A percentile compares a stretch with the other conserved stretches of the same genome.
Evolutionary conservation across 2,329 filamentous ascomycete genomes (phyloP).

Genomic region (Cladosporium sp.): DNA sequence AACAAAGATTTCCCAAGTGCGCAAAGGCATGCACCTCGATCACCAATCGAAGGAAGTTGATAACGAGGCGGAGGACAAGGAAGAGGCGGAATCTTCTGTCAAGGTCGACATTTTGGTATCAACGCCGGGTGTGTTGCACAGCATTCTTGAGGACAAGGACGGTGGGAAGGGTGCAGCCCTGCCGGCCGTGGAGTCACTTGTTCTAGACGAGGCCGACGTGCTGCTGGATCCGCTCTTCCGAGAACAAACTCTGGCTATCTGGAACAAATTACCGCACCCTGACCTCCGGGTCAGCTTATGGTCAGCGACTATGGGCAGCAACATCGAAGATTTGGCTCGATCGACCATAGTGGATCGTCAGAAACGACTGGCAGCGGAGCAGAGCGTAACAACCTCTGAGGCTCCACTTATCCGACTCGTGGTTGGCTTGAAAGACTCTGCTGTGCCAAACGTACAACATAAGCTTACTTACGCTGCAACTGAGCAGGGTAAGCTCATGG

Average conservation of each 20-base stretch:
- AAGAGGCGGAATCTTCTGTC: conserved; percentile 47
- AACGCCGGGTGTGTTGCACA: conserved; percentile 72
- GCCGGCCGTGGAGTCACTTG: conserved; percentile 57
- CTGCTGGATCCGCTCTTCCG: conserved; percentile 87
- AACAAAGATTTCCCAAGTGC: conserved; percentile 74
- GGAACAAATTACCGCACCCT: conserved; percentile 69
- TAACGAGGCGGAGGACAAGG: conserved; percentile 39
- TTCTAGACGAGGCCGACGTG: conserved; percentile 93
- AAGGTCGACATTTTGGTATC: conserved; percentile 77
- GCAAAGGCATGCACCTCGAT: conserved; percentile 66
- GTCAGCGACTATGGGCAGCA: conserved; percentile 96
- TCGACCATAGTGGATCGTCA: conserved; percentile 58
- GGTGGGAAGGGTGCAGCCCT: conserved; percentile 25
- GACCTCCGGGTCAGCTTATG: conserved; percentile 75
- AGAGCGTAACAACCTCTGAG: conserved; percentile 7
- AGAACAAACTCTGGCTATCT: conserved; percentile 79
- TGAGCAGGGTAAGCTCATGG: conserved; percentile 88
- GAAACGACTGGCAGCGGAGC: conserved; percentile 18
- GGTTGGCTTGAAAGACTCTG: conserved; percentile 93
- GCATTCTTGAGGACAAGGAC: conserved; percentile 56
- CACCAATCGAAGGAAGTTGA: conserved; percentile 39
- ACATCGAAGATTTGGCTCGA: conserved; percentile 72
- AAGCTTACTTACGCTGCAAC: conserved; percentile 86
- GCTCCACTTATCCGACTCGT: conserved; percentile 71
- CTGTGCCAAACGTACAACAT: conserved; percentile 87